Evolutionary conservation across 176 grass and related monocot genomes (phyloP), one percentile per base, ranked within the genome.

Genomic region (Musa acuminata): DNA sequence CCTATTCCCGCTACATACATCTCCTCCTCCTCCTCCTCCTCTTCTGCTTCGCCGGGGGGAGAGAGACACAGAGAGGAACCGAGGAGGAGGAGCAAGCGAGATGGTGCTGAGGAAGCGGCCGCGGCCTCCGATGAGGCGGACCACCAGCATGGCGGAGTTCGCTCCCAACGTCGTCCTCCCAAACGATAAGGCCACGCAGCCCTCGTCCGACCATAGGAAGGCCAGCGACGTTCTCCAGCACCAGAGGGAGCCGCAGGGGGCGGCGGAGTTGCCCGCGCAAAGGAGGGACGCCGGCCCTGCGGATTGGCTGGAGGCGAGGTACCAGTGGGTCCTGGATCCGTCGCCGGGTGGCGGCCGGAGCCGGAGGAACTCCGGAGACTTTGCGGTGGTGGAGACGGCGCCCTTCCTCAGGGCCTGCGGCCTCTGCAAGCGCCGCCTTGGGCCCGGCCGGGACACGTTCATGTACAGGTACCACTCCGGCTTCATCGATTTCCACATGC

Each of bases 361-460:
- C 43, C 57, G 78, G 7, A 80, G 82, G 19, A 87, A 82, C 88
- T 91, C 90, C 0, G 77, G 63, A 13, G 88, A 89, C 71, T 84
- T 65, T 63, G 57, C 67, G 1, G 55, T 67, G 67, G 26, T 76
- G 52, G 90, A 87, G 75, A 84, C 88, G 11, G 82, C 86, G 6
- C 71, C 90, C 2, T 98, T 98, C 85, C 86, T 98, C 80, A 87
- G 77, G 51, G 64, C 86, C 67, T 98, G 95, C 64, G 90, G 95
- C 20, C 85, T 98, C 86, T 98, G 95, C 86, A 78, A 73, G 13
- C 95, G 95, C 78, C 84, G 79, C 29, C 82, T 98, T 22, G 95
- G 88, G 17, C 95, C 95, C 13, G 95, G 95, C 65, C 82, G 82
- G 11, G 95, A 98, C 82, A 93, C 85, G 75, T 98, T 94, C 84